Conservation (phyloP, 495 filamentous ascomycete genomes). For the Penicillium malachiteum region DNA sequence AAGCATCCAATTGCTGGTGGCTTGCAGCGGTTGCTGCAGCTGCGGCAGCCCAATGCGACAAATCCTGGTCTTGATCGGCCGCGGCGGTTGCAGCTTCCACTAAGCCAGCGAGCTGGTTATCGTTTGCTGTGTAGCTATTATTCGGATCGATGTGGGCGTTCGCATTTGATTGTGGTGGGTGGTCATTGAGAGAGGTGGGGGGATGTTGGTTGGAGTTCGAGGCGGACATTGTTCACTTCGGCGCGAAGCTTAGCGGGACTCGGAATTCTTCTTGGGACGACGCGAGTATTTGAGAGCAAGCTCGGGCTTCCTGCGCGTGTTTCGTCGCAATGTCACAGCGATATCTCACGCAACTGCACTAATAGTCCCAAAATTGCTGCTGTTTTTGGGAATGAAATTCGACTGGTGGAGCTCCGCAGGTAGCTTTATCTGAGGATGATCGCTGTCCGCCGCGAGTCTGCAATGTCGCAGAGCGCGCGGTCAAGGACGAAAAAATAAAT, state of each 20-base stretch:
- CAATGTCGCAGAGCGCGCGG: too few species aligned
- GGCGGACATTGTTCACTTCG: background rate
- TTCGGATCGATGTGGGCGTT: slow-evolving; percentile 36
- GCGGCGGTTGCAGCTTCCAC: slow-evolving; percentile 54
- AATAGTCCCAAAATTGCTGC: too few species aligned
- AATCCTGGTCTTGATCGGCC: slow-evolving; percentile 51
- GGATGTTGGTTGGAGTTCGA: slow-evolving; percentile 17
- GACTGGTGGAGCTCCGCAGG: too few species aligned
- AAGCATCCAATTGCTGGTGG: slow-evolving; percentile 41
- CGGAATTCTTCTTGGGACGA: slow-evolving; percentile 6
- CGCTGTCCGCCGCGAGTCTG: too few species aligned
- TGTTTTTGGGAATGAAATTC: too few species aligned
- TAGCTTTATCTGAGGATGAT: too few species aligned
- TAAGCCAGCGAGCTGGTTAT: slow-evolving; percentile 52
- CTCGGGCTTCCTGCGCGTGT: background rate
- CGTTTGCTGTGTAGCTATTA: slow-evolving; percentile 40
- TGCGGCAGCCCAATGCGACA: slow-evolving; percentile 43
- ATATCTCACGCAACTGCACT: too few species aligned
- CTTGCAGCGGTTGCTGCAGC: slow-evolving; percentile 40
- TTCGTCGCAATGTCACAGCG: background rate
- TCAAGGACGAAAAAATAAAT: background rate
- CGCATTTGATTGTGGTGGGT: slow-evolving; percentile 15
- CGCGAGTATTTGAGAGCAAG: background rate
- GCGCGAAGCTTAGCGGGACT: slow-evolving; percentile 2
- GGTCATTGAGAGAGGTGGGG: slow-evolving; percentile 15